Evolutionary conservation across 805 yeast species (phyloP).

Genomic region (Tetrapisispora iriomotensis): DNA sequence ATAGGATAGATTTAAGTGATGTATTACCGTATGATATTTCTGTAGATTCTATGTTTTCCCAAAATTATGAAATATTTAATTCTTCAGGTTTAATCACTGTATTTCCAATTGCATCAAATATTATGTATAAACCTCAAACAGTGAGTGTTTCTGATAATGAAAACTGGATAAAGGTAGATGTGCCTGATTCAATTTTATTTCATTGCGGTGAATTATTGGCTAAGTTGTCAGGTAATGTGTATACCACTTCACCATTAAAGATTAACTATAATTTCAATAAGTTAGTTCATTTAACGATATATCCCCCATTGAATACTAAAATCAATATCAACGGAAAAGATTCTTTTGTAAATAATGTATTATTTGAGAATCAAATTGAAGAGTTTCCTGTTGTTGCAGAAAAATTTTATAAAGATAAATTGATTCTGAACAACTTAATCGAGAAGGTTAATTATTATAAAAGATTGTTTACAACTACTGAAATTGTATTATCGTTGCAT

Average conservation of each 20-base stretch:
- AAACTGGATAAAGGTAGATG: conserved; percentile 17
- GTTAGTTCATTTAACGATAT: conserved; percentile 14
- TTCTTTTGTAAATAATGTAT: conserved; percentile 6
- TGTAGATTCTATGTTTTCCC: conserved; percentile 11
- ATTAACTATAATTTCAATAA: conserved; percentile 13
- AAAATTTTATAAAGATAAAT: conserved; percentile 16
- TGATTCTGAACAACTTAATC: conserved; percentile 8
- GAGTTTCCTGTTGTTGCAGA: conserved; percentile 20
- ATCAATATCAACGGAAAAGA: conserved; percentile 2
- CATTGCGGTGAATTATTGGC: conserved; percentile 22
- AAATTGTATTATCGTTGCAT: conserved; percentile 23
- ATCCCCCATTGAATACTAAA: conserved; percentile 13
- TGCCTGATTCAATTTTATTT: conserved; percentile 22
- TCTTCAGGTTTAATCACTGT: conserved; percentile 22
- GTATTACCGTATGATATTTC: conserved; percentile 5
- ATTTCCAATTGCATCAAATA: conserved; percentile 20
- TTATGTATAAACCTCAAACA: conserved; percentile 19
- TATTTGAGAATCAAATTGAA: conserved; percentile 17
- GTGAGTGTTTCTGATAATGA: conserved; percentile 17
- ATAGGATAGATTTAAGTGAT: conserved; percentile 8
- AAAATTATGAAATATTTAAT: conserved; percentile 11
- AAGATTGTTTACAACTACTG: conserved; percentile 18
- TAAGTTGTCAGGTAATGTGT: conserved; percentile 14
- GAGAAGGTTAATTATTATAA: conserved; percentile 14
- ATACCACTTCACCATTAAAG: conserved; percentile 18